These are phyloP conservation scores for Smithsoniella earleae DNA, from an alignment of 163 green algal genomes.

Conservation along the genomic window DNA sequence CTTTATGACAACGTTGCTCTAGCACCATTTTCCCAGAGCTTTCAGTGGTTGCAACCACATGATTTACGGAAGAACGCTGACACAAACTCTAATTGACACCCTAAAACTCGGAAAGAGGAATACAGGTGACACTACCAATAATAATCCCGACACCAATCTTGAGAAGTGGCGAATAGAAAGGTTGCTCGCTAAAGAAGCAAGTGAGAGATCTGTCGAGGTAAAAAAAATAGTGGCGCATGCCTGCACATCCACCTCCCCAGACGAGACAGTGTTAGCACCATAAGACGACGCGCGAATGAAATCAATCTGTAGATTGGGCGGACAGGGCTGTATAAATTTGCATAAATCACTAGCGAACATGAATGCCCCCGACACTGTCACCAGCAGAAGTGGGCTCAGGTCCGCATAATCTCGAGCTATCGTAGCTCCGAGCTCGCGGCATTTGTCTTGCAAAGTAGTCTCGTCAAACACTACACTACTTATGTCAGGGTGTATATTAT, in stretches of 20 bases:
- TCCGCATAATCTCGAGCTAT: constrained; percentile 4
- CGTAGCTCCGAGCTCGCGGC: background rate
- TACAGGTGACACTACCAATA: no score
- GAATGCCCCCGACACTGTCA: background rate
- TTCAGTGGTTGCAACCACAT: no score
- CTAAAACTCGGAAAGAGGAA: no score
- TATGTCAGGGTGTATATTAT: background rate
- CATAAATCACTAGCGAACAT: background rate
- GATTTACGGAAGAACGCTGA: no score
- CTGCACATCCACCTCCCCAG: constrained; percentile 34
- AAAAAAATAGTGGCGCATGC: no score
- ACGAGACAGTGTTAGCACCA: constrained; percentile 33
- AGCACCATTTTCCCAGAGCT: no score
- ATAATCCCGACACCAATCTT: no score
- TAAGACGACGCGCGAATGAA: constrained; percentile 40
- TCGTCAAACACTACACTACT: background rate
- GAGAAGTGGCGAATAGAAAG: no score
- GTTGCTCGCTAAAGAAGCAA: no score
- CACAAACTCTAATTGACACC: no score
- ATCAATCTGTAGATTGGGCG: constrained; percentile 37
- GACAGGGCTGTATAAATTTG: constrained; percentile 35
- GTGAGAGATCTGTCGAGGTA: no score
- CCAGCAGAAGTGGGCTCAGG: background rate
- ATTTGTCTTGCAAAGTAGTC: background rate
- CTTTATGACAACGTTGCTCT: no score